Conservation (phyloP, 73 alveolate genomes). For the Paramecium octaurelia region DNA sequence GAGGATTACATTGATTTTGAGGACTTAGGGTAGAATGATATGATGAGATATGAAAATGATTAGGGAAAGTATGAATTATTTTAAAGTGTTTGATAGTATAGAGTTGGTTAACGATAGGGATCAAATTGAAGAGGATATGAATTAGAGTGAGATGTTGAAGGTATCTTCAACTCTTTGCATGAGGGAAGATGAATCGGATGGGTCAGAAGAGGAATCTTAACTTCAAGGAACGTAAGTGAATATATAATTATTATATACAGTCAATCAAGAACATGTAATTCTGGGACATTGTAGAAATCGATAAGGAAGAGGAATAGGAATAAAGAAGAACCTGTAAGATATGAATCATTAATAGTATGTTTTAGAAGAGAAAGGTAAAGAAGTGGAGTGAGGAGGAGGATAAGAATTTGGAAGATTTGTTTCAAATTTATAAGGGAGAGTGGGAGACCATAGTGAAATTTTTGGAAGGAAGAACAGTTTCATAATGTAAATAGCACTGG, state of each 20-base stretch:
- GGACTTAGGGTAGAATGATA: background rate
- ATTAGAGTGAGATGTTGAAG: background rate
- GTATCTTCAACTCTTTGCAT: background rate
- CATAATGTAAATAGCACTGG: conserved; percentile 4
- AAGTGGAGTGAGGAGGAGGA: background rate
- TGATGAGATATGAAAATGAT: background rate
- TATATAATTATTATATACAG: background rate
- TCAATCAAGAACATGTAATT: background rate
- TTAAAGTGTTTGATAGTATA: background rate
- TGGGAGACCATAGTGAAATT: background rate
- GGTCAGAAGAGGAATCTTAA: background rate
- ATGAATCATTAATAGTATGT: background rate
- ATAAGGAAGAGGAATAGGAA: background rate
- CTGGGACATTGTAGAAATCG: background rate
- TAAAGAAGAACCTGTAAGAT: background rate
- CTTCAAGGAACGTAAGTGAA: background rate
- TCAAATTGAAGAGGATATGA: background rate
- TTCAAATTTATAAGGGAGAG: background rate
- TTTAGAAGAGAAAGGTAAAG: background rate
- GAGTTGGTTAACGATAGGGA: background rate
- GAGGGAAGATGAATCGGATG: background rate
- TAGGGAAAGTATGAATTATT: background rate
- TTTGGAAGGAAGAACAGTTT: conserved; percentile 1
- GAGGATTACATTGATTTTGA: background rate
- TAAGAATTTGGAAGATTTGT: background rate